phyloP scores from a whole-genome alignment of 305 asterid species.

The Fraxinus greggii region DNA sequence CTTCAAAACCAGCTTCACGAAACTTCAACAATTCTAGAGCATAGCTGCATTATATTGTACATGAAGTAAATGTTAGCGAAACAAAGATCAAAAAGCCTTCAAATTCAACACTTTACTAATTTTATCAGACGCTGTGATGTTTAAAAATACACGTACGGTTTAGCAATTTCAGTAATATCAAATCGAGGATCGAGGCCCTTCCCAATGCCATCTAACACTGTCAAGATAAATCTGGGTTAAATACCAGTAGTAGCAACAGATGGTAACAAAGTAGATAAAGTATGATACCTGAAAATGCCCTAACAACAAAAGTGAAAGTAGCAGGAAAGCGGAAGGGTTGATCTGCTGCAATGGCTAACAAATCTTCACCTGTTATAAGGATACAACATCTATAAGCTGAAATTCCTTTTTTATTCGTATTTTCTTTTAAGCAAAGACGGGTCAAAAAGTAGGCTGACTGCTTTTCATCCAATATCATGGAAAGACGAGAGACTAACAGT shows the following conservation, averaged over 20 bases:
- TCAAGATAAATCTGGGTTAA: conserved; percentile 18
- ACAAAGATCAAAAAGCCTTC: background rate
- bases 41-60: conserved; percentile 47
- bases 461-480: background rate
- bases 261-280: conserved; percentile 1
- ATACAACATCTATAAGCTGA: background rate
- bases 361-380: conserved; percentile 76
- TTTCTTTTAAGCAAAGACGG: background rate
- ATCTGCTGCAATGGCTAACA: conserved; percentile 87
- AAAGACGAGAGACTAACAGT: background rate
- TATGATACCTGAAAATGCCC: conserved; percentile 78
- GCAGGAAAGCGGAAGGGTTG: conserved; percentile 99
- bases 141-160: conserved; percentile 63
- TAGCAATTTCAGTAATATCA: conserved; percentile 95
- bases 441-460: background rate
- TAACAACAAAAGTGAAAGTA: conserved; percentile 93
- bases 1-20: conserved; percentile 96
- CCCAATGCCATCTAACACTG: conserved; percentile 98
- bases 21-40: conserved; percentile 85
- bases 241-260: conserved; percentile 11
- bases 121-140: background rate
- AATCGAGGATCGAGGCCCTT: conserved; percentile 98
- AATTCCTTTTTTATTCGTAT: background rate
- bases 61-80: conserved; percentile 13
- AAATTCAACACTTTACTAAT: background rate